Evolutionary conservation across 176 grass and related monocot species (phyloP).

Genomic region (Musa acuminata): DNA sequence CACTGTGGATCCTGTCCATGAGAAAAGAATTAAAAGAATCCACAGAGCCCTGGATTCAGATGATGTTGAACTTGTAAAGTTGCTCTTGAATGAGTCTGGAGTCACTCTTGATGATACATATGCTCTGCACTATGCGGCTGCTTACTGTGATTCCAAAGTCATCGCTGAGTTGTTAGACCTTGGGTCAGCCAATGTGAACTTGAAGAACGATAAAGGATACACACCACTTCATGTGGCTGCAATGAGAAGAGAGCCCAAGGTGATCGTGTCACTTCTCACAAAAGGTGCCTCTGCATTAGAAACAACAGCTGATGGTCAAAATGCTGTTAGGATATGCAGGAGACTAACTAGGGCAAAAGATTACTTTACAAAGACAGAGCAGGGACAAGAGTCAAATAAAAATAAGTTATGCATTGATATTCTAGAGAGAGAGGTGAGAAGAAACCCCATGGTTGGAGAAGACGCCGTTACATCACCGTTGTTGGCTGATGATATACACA

Average conservation of each 20-base stretch:
- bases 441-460: conserved; percentile 61
- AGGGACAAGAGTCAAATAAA: conserved; percentile 92
- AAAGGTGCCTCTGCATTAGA: conserved; percentile 60
- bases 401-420: conserved; percentile 90
- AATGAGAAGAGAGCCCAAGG: conserved; percentile 85
- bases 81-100: conserved; percentile 87
- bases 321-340: conserved; percentile 60
- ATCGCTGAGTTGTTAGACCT: conserved; percentile 70
- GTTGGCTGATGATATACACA: conserved; percentile 75
- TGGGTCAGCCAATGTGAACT: conserved; percentile 62
- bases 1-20: conserved; percentile 36
- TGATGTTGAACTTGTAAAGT: conserved; percentile 93
- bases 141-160: conserved; percentile 91
- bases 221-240: conserved; percentile 87
- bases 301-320: conserved; percentile 60
- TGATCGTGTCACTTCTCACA: conserved; percentile 73
- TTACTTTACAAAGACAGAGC: conserved; percentile 55
- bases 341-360: conserved; percentile 78
- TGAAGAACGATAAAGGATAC: conserved; percentile 70
- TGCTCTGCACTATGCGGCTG: conserved; percentile 79
- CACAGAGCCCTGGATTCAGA: conserved; percentile 85
- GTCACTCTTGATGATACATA: conserved; percentile 84
- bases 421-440: conserved; percentile 75
- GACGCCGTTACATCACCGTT: conserved; percentile 90
- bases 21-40: conserved; percentile 78